Conservation (phyloP, 768 basidiomycete species). For the Rhizopogon vinicolor region DNA sequence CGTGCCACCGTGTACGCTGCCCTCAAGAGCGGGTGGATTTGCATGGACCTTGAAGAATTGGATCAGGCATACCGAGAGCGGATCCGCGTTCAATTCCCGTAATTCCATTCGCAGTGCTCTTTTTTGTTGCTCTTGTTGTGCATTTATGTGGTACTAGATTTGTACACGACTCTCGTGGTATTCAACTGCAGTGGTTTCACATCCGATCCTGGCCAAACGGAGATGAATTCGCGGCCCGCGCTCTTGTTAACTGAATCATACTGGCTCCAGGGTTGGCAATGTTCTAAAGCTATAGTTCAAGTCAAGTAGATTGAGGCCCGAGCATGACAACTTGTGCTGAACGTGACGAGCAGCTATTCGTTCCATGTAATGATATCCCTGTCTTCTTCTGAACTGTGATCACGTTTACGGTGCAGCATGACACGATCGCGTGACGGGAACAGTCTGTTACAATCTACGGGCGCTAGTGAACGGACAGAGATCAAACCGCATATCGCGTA, state of each 20-base stretch:
- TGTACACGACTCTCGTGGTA: conserved; percentile 3
- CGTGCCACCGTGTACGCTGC: conserved; percentile 65
- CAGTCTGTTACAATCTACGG: conserved; percentile 60
- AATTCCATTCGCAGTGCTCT: neutral
- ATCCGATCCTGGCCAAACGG: neutral
- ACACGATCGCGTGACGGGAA: conserved; percentile 68
- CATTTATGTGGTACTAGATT: conserved; percentile 1
- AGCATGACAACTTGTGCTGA: neutral
- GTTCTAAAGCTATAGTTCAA: neutral
- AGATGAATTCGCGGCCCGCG: neutral
- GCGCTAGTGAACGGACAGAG: neutral
- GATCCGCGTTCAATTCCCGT: conserved; percentile 24
- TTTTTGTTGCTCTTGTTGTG: neutral
- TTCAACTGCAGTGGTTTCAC: neutral
- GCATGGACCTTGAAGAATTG: conserved; percentile 54
- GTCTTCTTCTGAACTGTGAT: conserved; percentile 57
- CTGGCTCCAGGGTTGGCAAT: neutral
- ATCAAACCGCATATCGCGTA: conserved; percentile 16
- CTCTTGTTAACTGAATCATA: too few relatives aligned
- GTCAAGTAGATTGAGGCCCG: neutral
- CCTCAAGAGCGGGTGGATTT: conserved; percentile 64
- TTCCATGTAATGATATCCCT: conserved; percentile 72
- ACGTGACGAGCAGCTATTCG: conserved; percentile 24
- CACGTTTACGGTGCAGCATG: conserved; percentile 68
- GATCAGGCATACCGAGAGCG: conserved; percentile 57